Evolutionary conservation across 2,329 filamentous ascomycete species (phyloP).

Genomic region (Hypoxylon sp.): DNA sequence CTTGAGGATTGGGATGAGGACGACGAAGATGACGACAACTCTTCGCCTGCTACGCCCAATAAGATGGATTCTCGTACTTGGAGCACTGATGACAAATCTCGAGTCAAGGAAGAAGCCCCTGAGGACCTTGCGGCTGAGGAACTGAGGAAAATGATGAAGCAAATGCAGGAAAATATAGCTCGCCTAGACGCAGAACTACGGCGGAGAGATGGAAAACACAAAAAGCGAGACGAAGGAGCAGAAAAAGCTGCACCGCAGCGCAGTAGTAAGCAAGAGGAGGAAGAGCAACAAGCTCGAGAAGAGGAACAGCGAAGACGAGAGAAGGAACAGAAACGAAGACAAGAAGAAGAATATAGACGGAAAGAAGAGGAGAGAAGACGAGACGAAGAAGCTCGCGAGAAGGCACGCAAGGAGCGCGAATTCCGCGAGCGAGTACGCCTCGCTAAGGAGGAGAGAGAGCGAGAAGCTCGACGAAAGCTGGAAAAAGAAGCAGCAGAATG

Average conservation of each 20-base stretch:
- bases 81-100: background rate
- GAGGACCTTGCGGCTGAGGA: conserved; percentile 13
- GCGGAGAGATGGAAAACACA: background rate
- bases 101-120: conserved; percentile 9
- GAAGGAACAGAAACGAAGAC: conserved; percentile 9
- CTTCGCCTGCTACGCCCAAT: background rate
- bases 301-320: conserved; percentile 10
- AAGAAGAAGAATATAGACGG: conserved; percentile 19
- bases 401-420: conserved; percentile 24
- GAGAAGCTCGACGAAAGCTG: conserved; percentile 25
- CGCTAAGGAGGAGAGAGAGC: conserved; percentile 20
- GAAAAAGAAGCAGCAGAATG: conserved; percentile 36
- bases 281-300: conserved; percentile 2
- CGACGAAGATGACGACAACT: background rate
- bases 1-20: conserved; percentile 18
- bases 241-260: background rate
- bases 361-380: conserved; percentile 18
- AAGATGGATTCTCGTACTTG: background rate
- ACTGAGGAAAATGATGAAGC: conserved; percentile 15
- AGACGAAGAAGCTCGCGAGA: conserved; percentile 27
- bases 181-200: conserved; percentile 18
- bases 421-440: conserved; percentile 31
- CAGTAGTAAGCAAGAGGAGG: background rate
- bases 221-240: conserved; percentile 3
- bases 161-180: conserved; percentile 8